phyloP scores from a whole-genome alignment of 495 filamentous ascomycete species.

The Hypomontagnella submonticulosa region DNA sequence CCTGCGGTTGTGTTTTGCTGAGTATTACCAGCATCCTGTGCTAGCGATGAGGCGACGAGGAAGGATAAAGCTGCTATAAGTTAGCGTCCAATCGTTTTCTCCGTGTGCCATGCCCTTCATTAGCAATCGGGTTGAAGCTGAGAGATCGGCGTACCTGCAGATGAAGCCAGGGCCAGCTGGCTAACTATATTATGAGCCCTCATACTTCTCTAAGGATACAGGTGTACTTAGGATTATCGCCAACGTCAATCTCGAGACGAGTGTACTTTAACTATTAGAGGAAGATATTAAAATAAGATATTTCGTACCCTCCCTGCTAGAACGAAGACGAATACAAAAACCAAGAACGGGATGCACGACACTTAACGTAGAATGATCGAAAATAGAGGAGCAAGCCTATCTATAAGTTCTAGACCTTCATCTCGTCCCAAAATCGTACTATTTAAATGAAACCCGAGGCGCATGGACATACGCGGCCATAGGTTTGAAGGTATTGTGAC shows the following conservation, averaged over 20 bases:
- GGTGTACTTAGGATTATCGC: not conserved
- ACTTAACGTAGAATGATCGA: slow-evolving; percentile 16
- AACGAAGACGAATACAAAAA: slow-evolving; percentile 25
- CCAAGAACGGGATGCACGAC: slow-evolving; percentile 33
- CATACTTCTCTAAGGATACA: slow-evolving; percentile 22
- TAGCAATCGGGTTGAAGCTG: not conserved
- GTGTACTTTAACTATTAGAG: not conserved
- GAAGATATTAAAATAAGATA: slow-evolving; percentile 23
- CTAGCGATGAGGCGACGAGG: slow-evolving; percentile 24
- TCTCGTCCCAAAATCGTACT: not conserved
- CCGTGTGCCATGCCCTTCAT: no score
- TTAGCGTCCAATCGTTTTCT: slow-evolving; percentile 6
- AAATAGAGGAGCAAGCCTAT: slow-evolving; percentile 11
- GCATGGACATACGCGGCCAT: slow-evolving; percentile 1
- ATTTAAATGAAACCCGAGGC: slow-evolving; percentile 9
- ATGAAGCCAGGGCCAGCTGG: slow-evolving; percentile 38
- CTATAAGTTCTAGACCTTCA: slow-evolving; percentile 9
- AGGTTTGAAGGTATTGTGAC: slow-evolving; percentile 19
- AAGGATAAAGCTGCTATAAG: slow-evolving; percentile 22
- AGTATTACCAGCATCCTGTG: slow-evolving; percentile 26
- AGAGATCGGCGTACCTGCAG: slow-evolving; percentile 11
- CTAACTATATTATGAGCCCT: slow-evolving; percentile 31
- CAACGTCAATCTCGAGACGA: not conserved
- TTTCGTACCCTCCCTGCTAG: slow-evolving; percentile 9
- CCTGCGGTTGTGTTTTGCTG: slow-evolving; percentile 29